A percentile compares a stretch with the other conserved stretches of the same genome.
Conservation (phyloP, 129 eudicot genomes). For the Arctium lappa region DNA sequence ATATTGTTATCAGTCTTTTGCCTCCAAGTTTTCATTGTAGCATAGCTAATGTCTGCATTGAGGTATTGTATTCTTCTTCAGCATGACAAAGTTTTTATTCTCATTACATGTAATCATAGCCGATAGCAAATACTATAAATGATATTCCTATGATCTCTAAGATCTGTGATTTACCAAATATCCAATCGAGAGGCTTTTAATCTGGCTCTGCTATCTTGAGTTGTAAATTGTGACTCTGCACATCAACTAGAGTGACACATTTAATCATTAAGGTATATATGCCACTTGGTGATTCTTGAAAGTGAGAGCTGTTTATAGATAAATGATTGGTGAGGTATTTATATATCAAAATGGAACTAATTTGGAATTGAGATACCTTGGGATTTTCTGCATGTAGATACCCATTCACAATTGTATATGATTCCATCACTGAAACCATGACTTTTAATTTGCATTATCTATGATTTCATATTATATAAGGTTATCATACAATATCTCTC, state of each 20-base stretch:
- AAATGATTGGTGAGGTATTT: neutral
- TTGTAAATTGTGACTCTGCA: neutral
- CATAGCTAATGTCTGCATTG: conserved; percentile 75
- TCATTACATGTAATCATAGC: neutral
- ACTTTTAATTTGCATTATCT: neutral
- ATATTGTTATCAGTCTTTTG: conserved; percentile 87
- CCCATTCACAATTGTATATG: neutral
- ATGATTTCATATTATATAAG: neutral
- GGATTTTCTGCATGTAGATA: neutral
- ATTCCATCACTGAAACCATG: neutral
- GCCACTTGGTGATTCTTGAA: neutral
- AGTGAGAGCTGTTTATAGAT: neutral
- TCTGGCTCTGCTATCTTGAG: neutral
- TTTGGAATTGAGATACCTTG: neutral
- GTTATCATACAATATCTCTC: neutral
- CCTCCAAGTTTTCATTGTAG: conserved; percentile 80
- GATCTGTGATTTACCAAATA: neutral
- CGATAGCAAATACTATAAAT: neutral
- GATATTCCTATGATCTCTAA: neutral
- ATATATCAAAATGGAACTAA: neutral
- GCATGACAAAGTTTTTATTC: neutral
- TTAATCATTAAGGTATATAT: neutral
- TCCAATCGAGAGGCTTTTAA: neutral
- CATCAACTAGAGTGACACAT: neutral
- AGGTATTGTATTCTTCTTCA: conserved; percentile 46